Conservation (phyloP, 352 stramenopile species). For the Peronosclerospora sorghi region DNA sequence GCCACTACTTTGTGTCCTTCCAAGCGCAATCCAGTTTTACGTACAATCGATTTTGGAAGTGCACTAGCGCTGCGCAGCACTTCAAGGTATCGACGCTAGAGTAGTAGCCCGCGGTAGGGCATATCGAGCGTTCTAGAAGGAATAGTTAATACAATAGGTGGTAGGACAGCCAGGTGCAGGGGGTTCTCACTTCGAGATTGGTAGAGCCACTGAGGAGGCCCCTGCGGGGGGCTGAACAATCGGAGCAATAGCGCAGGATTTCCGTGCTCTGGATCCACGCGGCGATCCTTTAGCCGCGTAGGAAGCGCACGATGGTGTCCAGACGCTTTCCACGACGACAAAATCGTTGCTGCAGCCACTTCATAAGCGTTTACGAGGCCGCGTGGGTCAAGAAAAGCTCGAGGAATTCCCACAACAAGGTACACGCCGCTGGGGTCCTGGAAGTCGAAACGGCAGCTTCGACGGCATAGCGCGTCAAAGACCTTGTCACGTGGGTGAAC, state of each 20-base stretch:
- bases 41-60: too few relatives aligned
- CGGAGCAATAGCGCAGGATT: conserved; percentile 48
- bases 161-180: too few relatives aligned
- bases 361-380: conserved; percentile 41
- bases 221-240: too few relatives aligned
- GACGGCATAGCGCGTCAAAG: not conserved
- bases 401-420: conserved; percentile 48
- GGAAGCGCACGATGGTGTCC: conserved; percentile 43
- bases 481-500: not conserved
- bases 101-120: too few relatives aligned
- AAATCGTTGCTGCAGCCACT: conserved; percentile 39
- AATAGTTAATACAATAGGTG: too few relatives aligned
- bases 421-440: conserved; percentile 3
- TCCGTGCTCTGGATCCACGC: conserved; percentile 21
- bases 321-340: conserved; percentile 43
- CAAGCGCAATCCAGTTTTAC: conserved; percentile 43
- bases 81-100: too few relatives aligned
- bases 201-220: too few relatives aligned
- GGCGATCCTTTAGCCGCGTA: conserved; percentile 35
- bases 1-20: conserved; percentile 53
- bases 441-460: too few relatives aligned
- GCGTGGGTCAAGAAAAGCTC: conserved; percentile 32
- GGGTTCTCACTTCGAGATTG: too few relatives aligned
- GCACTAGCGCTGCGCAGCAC: too few relatives aligned
- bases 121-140: too few relatives aligned